Base-by-base conservation (phyloP, 169 alveolate genomes). In the Babesia caballi region DNA sequence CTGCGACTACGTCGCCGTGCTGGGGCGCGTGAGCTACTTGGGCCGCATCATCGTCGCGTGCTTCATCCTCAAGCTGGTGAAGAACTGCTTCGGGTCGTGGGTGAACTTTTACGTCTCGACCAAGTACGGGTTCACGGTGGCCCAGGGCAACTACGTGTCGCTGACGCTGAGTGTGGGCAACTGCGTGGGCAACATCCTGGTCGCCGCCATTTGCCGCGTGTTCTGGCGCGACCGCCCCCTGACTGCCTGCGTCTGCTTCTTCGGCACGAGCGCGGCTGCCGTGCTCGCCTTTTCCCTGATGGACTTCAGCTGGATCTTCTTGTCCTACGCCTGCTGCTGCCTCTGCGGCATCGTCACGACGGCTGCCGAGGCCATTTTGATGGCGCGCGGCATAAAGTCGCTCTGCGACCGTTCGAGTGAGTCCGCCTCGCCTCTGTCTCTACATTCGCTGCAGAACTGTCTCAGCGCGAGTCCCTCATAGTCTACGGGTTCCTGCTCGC, bases 61-160 rank as follows among this genome's bases (percentile, higher is more conserved):
- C 23, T 67, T 67, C 50, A 38, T 36, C 21, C 35, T 81, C 42
- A 81, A 28, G 33, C 58, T 72, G 35, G 66, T 76, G 6, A 59
- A 53, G 51, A 44, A 71, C 52, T 81, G 82, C 36, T 60, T 70
- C 42, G 40, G 69, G 9, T 81, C 71, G 11, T 81, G 88, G 88
- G 56, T 81, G 21, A 56, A 59, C 27, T 81, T 61, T 40, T 81
- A 71, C 38, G 76, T 81, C 28, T 60, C 82, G 35, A 81, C 88
- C 8, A 32, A 32, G 47, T 65, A 32, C 23, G 66, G 46, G 42
- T 81, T 40, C 66, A 52, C 61, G 7, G 51, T 56, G 3, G 46
- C 60, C 58, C 46, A 56, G 63, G 88, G 84, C 21, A 71, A 35
- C 40, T 69, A 70, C 58, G 47, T 76, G 58, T 49, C 84, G n/a